These are phyloP conservation scores for Globisporangium lucens DNA, from an alignment of 352 stramenopile genomes.

Conservation along the genomic window DNA sequence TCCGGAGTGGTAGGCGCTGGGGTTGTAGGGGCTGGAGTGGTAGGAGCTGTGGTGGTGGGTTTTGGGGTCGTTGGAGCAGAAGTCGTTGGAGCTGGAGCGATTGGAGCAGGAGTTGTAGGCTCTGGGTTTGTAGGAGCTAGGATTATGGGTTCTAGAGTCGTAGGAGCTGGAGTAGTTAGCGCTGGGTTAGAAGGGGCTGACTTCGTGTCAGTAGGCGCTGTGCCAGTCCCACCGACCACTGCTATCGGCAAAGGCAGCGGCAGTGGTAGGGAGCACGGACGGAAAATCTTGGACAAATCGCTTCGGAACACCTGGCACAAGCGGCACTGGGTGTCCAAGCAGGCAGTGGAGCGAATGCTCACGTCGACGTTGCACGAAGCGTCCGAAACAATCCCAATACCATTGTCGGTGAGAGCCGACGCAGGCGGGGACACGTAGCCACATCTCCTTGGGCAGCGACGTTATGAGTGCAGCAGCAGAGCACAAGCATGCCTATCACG, in stretches of 20 bases:
- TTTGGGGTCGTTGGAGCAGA: not conserved
- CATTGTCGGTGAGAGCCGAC: not conserved
- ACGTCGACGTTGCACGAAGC: not conserved
- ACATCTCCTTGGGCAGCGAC: not conserved
- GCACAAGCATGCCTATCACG: not conserved
- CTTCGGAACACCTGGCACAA: slow-evolving; percentile 8
- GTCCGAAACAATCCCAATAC: slow-evolving; percentile 2
- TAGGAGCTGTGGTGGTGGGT: no score
- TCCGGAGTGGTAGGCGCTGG: no score
- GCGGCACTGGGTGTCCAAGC: slow-evolving; percentile 2
- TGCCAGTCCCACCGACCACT: not conserved
- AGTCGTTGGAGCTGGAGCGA: not conserved
- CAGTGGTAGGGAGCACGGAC: not conserved
- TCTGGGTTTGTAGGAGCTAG: no score
- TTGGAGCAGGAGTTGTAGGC: not conserved
- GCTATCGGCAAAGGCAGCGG: not conserved
- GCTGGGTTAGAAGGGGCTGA: no score
- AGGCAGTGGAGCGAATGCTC: not conserved
- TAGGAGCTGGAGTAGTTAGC: no score
- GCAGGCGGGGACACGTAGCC: not conserved
- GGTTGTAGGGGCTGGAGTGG: not conserved
- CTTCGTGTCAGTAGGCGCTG: not conserved
- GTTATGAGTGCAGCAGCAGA: not conserved
- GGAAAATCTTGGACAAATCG: not conserved
- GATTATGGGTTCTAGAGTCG: no score